These are phyloP conservation scores for Aspergillus bombycis DNA, from an alignment of 2,329 filamentous ascomycete genomes.

Conservation along the genomic window DNA sequence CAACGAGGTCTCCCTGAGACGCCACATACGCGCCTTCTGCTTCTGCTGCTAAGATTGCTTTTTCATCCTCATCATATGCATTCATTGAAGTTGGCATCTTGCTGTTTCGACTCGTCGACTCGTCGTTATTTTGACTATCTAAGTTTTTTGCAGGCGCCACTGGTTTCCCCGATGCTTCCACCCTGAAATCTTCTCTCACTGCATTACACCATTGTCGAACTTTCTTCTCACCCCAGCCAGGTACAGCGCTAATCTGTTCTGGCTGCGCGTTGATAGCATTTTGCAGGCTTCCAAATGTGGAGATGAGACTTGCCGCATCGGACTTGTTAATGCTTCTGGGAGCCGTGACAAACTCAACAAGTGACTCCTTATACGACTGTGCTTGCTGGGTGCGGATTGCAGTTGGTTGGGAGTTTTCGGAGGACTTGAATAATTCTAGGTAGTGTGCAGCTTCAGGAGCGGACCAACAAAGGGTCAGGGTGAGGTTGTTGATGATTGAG, in stretches of 20 bases:
- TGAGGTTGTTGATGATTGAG: slow-evolving; percentile 88
- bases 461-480: slow-evolving; percentile 90
- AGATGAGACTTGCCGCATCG: slow-evolving; percentile 86
- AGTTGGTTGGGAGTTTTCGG: slow-evolving; percentile 80
- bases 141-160: slow-evolving; percentile 36
- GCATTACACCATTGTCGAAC: slow-evolving; percentile 81
- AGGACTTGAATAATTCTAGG: slow-evolving; percentile 91
- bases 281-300: slow-evolving; percentile 86
- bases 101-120: slow-evolving; percentile 26
- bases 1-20: slow-evolving; percentile 22
- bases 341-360: slow-evolving; percentile 91
- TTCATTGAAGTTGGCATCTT: slow-evolving; percentile 13
- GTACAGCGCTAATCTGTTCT: slow-evolving; percentile 81
- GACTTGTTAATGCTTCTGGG: slow-evolving; percentile 92
- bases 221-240: slow-evolving; percentile 95
- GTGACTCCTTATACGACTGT: slow-evolving; percentile 78
- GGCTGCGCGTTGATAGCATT: slow-evolving; percentile 85
- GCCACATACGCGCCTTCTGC: slow-evolving; percentile 28
- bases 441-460: slow-evolving; percentile 92
- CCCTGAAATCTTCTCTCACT: slow-evolving; percentile 82
- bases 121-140: slow-evolving; percentile 33
- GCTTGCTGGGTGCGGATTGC: slow-evolving; percentile 86
- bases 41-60: slow-evolving; percentile 46
- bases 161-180: slow-evolving; percentile 68
- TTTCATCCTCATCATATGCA: slow-evolving; percentile 50